Evolutionary conservation across 768 basidiomycete genomes (phyloP), one percentile per base, ranked within the genome.

Genomic region (Amanita polypyramis): DNA sequence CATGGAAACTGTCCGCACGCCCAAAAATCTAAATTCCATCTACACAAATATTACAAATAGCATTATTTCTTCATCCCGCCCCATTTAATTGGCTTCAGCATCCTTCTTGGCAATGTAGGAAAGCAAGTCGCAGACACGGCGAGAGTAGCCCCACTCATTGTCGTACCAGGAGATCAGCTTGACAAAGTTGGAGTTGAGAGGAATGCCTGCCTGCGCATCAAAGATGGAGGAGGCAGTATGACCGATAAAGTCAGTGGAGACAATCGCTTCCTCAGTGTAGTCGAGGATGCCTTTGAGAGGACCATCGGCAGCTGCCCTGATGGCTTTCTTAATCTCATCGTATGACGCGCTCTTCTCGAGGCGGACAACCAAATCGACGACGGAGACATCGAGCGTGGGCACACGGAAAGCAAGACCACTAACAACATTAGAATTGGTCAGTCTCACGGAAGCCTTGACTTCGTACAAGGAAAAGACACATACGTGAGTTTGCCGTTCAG

Each of bases 121-220:
- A 60, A 96, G 68, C 42, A 95, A 74, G 62, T 95, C 94, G 65
- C 82, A 82, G 35, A 94, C 89, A 58, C 92, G 82, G 62, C 70
- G 77, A 36, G 89, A 92, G 77, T 94, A 96, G 6, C 90, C 82
- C 82, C 81, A 89, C 67, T 90, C 85, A 62, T 90, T 90, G 70
- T 89, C 85, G 72, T 87, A 93, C 91, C 93, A 95, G n/a, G 85
- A 63, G 62, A 96, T 80, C 56, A 95, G 75, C 78, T 97, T 96
- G 73, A 93, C 84, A 56, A 96, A 95, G 66, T 82, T 81, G 51
- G 69, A 57, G 79, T 86, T 93, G 63, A 96, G 78, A 61, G 76
- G 72, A 60, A 95, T 95, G 53, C 93, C 91, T 38, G 82, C 93
- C 47, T 64, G 65, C 53, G 91, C 90, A 60, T 96, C 94, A 63